These are phyloP conservation scores for Gastrolobium bilobum DNA, from an alignment of 306 rosid genomes.

Conservation along the genomic window DNA sequence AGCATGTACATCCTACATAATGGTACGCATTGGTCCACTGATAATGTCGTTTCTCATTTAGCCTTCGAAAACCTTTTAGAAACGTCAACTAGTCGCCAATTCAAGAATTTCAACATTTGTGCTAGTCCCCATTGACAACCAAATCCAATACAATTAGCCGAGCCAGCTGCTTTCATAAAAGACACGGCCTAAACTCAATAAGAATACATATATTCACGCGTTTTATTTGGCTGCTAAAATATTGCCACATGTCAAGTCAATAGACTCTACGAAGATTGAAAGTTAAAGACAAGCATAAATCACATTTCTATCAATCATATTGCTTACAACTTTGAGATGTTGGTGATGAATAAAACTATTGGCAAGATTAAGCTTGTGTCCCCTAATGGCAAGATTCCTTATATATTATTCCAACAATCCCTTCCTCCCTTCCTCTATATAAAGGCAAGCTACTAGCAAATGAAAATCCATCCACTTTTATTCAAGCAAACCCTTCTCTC, in stretches of 20 bases:
- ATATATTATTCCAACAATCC: constrained; percentile 1
- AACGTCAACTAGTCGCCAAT: neutral
- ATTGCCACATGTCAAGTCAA: constrained; percentile 19
- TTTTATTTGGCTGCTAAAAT: constrained; percentile 36
- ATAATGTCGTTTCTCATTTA: neutral
- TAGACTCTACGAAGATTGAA: neutral
- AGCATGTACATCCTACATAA: neutral
- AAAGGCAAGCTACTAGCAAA: constrained; percentile 12
- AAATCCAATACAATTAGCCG: constrained; percentile 35
- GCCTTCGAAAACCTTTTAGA: neutral
- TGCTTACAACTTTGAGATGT: constrained; percentile 13
- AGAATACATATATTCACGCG: constrained; percentile 17
- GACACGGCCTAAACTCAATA: neutral
- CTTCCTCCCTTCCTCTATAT: constrained; percentile 36
- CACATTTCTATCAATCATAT: constrained; percentile 1
- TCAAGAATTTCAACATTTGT: constrained; percentile 17
- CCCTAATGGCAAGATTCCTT: neutral
- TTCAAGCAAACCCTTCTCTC: constrained; percentile 19
- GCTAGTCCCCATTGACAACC: neutral
- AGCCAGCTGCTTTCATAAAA: constrained; percentile 21
- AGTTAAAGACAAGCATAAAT: constrained; percentile 33
- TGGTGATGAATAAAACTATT: neutral
- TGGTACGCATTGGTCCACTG: neutral
- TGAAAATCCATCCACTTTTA: constrained; percentile 26
- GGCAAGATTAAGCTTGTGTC: neutral